Evolutionary conservation across 768 basidiomycete genomes (phyloP).

Genomic region (Kwoniella pini): DNA sequence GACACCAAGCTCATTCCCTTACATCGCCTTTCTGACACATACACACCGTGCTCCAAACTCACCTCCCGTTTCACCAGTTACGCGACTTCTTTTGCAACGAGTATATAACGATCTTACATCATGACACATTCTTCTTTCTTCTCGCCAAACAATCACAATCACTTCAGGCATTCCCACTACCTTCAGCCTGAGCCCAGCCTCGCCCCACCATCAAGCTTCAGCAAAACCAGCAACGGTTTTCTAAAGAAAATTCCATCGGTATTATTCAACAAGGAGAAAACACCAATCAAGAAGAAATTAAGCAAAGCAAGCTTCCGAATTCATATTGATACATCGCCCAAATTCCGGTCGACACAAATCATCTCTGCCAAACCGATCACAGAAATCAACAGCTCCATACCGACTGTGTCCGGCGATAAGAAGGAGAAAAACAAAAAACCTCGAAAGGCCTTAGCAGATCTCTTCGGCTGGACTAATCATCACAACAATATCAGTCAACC

Average conservation of each 20-base stretch:
- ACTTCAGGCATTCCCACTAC: slow-evolving; percentile 28
- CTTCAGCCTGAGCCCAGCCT: slow-evolving; percentile 25
- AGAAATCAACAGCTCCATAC: not conserved
- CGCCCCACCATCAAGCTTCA: slow-evolving; percentile 14
- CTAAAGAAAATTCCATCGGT: slow-evolving; percentile 41
- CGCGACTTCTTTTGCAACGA: not conserved
- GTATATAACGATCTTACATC: slow-evolving; percentile 12
- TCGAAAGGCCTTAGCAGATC: slow-evolving; percentile 39
- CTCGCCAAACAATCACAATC: slow-evolving; percentile 20
- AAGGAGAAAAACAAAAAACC: slow-evolving; percentile 33
- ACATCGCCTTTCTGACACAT: not conserved
- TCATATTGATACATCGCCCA: slow-evolving; percentile 6
- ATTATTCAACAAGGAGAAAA: slow-evolving; percentile 31
- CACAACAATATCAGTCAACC: not conserved
- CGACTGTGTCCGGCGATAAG: slow-evolving; percentile 9
- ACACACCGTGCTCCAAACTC: slow-evolving; percentile 7
- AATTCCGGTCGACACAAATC: not conserved
- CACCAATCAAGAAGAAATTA: slow-evolving; percentile 22
- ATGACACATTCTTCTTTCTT: slow-evolving; percentile 21
- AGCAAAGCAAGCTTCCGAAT: slow-evolving; percentile 12
- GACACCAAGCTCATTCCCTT: not conserved
- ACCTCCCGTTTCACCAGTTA: not conserved
- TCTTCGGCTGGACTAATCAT: slow-evolving; percentile 42
- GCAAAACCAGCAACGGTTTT: slow-evolving; percentile 10
- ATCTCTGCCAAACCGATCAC: not conserved